Conservation (phyloP, 208 protist genomes). For the Trypanosoma theileri region DNA sequence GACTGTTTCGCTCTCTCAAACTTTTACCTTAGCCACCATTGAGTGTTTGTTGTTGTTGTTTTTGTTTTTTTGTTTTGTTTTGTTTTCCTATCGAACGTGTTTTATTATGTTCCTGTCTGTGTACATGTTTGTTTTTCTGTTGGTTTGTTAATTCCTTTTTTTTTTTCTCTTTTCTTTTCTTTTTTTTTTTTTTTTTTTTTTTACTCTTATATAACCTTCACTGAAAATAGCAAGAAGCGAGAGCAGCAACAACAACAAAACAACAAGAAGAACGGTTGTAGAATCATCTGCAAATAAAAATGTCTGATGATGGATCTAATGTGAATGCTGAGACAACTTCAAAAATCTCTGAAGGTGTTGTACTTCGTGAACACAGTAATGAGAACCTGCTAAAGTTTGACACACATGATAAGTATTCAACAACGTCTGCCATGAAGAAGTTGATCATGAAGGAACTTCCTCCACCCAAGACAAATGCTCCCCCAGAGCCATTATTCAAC, state of each 20-base stretch:
- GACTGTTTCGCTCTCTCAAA: not conserved
- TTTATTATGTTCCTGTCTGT: too few relatives aligned
- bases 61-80: too few relatives aligned
- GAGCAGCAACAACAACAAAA: too few relatives aligned
- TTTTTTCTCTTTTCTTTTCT: not conserved
- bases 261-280: too few relatives aligned
- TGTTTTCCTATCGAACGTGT: too few relatives aligned
- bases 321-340: constrained; percentile 16
- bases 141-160: not conserved
- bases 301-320: constrained; percentile 10
- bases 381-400: constrained; percentile 88
- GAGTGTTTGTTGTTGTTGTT: not conserved
- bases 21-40: too few relatives aligned
- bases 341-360: constrained; percentile 8
- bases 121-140: too few relatives aligned
- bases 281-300: constrained; percentile 18
- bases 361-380: constrained; percentile 80
- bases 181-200: not conserved
- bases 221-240: too few relatives aligned
- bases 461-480: constrained; percentile 31
- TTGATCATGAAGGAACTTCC: constrained; percentile 63
- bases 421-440: constrained; percentile 69
- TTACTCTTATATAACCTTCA: too few relatives aligned
- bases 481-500: constrained; percentile 55
- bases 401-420: constrained; percentile 84